phyloP scores from a whole-genome alignment of 192 early-diverging fungal genomes.

The Martensiomyces pterosporus region DNA sequence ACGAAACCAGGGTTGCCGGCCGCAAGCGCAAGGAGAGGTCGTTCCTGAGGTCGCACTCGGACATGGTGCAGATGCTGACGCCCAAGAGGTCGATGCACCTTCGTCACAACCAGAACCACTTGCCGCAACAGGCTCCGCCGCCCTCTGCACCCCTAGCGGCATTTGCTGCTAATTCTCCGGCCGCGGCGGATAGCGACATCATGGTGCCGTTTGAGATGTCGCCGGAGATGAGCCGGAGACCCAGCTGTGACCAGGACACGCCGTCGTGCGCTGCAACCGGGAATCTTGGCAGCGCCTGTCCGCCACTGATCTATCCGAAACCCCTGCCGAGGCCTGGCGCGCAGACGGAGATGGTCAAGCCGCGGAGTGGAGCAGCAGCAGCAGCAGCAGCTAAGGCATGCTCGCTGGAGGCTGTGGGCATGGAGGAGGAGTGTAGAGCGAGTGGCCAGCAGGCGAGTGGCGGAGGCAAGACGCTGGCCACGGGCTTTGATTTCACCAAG shows the following conservation, averaged over 20 bases:
- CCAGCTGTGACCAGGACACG: neutral
- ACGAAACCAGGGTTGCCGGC: neutral
- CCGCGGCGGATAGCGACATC: conserved; percentile 15
- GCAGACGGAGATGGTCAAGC: neutral
- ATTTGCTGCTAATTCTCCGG: too few species aligned
- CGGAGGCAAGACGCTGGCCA: too few species aligned
- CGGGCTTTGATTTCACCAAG: too few species aligned
- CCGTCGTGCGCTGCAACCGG: conserved; percentile 1
- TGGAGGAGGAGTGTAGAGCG: neutral
- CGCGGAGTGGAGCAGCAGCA: conserved; percentile 3
- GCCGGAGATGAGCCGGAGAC: conserved; percentile 18
- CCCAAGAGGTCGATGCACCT: conserved; percentile 33
- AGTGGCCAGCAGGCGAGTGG: too few species aligned
- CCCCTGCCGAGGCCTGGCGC: conserved; percentile 39
- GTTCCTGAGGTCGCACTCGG: conserved; percentile 50
- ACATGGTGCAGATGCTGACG: conserved; percentile 27
- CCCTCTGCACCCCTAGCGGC: conserved; percentile 2
- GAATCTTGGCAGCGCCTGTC: conserved; percentile 3
- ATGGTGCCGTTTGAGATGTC: conserved; percentile 28
- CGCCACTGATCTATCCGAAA: conserved; percentile 28
- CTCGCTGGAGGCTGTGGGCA: neutral
- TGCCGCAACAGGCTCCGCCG: neutral
- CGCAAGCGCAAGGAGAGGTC: conserved; percentile 50
- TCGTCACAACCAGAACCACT: neutral
- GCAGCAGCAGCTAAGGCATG: conserved; percentile 11